phyloP scores from a whole-genome alignment of 192 early-diverging fungal species.

The Glomus cerebriforme region DNA sequence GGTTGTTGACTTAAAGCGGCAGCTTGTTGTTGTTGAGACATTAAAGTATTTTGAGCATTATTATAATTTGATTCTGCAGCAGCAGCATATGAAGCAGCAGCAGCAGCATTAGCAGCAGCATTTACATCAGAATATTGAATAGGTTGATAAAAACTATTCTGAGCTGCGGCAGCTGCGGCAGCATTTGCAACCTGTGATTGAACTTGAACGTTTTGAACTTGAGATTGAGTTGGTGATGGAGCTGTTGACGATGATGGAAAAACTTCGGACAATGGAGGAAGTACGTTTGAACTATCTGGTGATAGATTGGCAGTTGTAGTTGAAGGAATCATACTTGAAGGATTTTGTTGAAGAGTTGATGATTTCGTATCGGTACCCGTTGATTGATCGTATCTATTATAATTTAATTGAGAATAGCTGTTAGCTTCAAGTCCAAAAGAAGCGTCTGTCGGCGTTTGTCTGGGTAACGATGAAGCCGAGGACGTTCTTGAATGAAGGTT shows the following conservation, averaged over 20 bases:
- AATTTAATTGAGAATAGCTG: background rate
- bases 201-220: constrained; percentile 6
- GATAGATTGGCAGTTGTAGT: background rate
- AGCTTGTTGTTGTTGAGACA: constrained; percentile 15
- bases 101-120: background rate
- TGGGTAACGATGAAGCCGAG: constrained; percentile 16
- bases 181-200: background rate
- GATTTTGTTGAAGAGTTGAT: constrained; percentile 19
- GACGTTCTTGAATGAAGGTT: constrained; percentile 6
- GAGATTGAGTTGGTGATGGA: constrained; percentile 22
- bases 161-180: background rate
- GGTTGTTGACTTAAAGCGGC: background rate
- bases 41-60: background rate
- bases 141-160: background rate
- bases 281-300: constrained; percentile 2
- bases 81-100: background rate
- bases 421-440: constrained; percentile 13
- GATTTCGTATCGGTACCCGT: background rate
- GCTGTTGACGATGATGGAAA: constrained; percentile 1
- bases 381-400: constrained; percentile 11
- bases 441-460: constrained; percentile 3
- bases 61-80: background rate
- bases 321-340: background rate
- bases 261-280: constrained; percentile 29
- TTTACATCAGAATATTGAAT: constrained; percentile 20